A percentile compares a stretch with the other conserved stretches of the same genome.
Conservation (phyloP, 257 asterid species). For the Forsythia suspensa region DNA sequence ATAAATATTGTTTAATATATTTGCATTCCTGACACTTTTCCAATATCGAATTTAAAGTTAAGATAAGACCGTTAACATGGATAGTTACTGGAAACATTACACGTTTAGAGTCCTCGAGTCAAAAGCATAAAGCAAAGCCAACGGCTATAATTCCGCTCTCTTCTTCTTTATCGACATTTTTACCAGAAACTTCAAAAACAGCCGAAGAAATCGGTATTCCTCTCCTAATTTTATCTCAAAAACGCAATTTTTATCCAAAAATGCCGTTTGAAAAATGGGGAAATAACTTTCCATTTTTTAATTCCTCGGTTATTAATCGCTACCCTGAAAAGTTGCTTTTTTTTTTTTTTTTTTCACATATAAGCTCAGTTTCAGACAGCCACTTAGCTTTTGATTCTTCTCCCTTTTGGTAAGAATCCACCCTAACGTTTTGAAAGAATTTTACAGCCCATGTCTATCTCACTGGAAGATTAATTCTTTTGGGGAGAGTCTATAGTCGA, state of each 20-base stretch:
- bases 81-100: neutral
- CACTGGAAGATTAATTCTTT: neutral
- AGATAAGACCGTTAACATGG: constrained; percentile 14
- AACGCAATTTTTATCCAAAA: constrained; percentile 5
- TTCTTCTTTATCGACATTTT: constrained; percentile 14
- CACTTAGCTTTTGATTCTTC: constrained; percentile 52
- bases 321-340: constrained; percentile 1
- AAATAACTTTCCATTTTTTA: neutral
- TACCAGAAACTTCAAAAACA: constrained; percentile 34
- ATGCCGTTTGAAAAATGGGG: constrained; percentile 15
- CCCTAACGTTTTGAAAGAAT: constrained; percentile 5
- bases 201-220: constrained; percentile 39
- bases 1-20: too few relatives aligned
- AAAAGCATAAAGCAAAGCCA: constrained; percentile 29
- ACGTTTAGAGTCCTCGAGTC: constrained; percentile 8
- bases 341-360: constrained; percentile 15
- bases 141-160: constrained; percentile 73
- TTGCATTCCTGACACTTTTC: too few relatives aligned
- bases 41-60: neutral
- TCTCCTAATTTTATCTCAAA: neutral
- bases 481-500: neutral
- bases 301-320: constrained; percentile 36
- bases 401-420: constrained; percentile 38
- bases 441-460: constrained; percentile 12
- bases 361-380: constrained; percentile 36